These are phyloP conservation scores for Triticum turgidum DNA, from an alignment of 176 grass and related monocot genomes.

Conservation along the genomic window DNA sequence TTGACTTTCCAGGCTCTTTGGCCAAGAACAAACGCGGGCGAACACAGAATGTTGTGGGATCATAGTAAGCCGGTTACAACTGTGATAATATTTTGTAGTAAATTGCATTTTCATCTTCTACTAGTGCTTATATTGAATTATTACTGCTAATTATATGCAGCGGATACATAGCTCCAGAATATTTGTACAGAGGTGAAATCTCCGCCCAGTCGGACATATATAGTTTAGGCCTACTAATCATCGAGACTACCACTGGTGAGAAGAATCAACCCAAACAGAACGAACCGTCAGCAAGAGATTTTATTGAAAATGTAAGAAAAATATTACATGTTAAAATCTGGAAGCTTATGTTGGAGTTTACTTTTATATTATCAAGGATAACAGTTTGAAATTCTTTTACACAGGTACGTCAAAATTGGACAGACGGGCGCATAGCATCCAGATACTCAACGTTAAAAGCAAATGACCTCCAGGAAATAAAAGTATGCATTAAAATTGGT, in stretches of 20 bases:
- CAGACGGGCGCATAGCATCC: not conserved
- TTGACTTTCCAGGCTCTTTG: constrained; percentile 32
- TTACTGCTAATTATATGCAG: not conserved
- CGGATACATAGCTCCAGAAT: constrained; percentile 37
- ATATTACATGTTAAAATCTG: not conserved
- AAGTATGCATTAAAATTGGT: constrained; percentile 22
- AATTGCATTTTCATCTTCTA: not conserved
- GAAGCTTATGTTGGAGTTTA: not conserved
- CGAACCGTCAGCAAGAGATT: not conserved
- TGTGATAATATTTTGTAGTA: not conserved
- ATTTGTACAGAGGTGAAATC: constrained; percentile 41
- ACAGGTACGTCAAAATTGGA: not conserved
- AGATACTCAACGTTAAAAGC: not conserved
- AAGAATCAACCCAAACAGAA: not conserved
- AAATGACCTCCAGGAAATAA: constrained; percentile 4
- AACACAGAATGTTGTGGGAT: constrained; percentile 28
- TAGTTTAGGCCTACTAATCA: constrained; percentile 29
- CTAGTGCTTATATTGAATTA: not conserved
- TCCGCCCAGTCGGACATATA: constrained; percentile 37
- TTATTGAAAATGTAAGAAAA: constrained; percentile 25
- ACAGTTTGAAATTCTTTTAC: not conserved
- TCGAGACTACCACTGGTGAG: constrained; percentile 21
- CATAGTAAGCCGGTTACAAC: not conserved
- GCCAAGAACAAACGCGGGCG: constrained; percentile 24
- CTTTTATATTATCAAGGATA: not conserved